Percentiles rank a stretch among this genome's conserved stretches.
phyloP scores from a whole-genome alignment of 345 rosid species.

The Ricinus communis region DNA sequence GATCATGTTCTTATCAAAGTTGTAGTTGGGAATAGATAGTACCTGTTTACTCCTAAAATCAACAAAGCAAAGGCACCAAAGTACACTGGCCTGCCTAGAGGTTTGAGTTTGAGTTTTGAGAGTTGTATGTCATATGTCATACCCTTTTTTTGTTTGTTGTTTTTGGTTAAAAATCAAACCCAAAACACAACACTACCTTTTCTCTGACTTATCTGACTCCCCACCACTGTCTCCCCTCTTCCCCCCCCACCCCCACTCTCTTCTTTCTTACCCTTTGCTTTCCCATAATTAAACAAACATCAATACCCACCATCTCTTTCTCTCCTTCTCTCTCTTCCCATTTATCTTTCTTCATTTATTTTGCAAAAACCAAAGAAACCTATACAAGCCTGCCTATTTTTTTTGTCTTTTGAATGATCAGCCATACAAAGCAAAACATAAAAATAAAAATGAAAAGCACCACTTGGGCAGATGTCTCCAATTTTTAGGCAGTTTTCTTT shows the following conservation, averaged over 20 bases:
- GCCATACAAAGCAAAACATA: neutral
- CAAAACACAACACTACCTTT: conserved; percentile 23
- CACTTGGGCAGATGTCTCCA: conserved; percentile 16
- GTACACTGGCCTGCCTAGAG: too few relatives aligned
- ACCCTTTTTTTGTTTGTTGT: conserved; percentile 7
- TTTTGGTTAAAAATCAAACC: conserved; percentile 13
- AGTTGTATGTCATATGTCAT: neutral
- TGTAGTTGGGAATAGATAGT: neutral
- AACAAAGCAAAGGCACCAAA: too few relatives aligned
- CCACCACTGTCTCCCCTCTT: too few relatives aligned
- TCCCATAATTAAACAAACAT: conserved; percentile 57
- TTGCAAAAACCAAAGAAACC: conserved; percentile 14
- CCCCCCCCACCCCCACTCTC: conserved; percentile 34
- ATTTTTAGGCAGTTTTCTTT: conserved; percentile 27
- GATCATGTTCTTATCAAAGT: conserved; percentile 16
- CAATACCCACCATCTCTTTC: conserved; percentile 24
- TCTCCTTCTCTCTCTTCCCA: conserved; percentile 11
- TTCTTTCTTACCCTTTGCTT: conserved; percentile 51
- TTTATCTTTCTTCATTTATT: conserved; percentile 18
- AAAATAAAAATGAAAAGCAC: neutral
- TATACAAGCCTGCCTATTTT: neutral
- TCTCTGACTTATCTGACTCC: conserved; percentile 49
- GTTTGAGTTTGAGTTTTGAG: too few relatives aligned
- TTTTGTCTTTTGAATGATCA: conserved; percentile 19
- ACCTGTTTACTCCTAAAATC: too few relatives aligned